Evolutionary conservation across 176 grass and related monocot genomes (phyloP).

Genomic region (Melocanna baccifera): DNA sequence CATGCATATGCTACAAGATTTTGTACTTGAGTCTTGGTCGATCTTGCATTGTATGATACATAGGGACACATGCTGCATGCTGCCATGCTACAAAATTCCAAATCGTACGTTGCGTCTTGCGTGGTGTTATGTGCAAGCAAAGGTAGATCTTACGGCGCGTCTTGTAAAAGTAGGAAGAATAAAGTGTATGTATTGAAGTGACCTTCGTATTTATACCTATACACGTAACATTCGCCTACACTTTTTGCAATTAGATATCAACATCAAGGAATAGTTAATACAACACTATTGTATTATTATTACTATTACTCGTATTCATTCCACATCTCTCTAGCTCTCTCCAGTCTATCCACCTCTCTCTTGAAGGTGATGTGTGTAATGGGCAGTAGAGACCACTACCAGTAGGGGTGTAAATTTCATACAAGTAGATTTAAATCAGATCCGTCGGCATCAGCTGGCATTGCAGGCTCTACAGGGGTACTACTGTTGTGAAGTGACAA

Average conservation of each 20-base stretch:
- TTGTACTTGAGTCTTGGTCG: not conserved
- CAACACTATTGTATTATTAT: not conserved
- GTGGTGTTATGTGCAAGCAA: conserved; percentile 17
- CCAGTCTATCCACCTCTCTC: not conserved
- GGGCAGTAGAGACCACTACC: not conserved
- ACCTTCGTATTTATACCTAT: conserved; percentile 28
- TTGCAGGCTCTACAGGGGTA: conserved; percentile 52
- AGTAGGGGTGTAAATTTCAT: conserved; percentile 32
- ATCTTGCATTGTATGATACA: not conserved
- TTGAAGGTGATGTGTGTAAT: conserved; percentile 22
- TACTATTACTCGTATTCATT: not conserved
- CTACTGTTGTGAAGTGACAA: conserved; percentile 75
- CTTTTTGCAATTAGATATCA: conserved; percentile 34
- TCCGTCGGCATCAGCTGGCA: conserved; percentile 45
- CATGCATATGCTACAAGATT: not conserved
- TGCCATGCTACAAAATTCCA: not conserved
- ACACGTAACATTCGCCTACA: not conserved
- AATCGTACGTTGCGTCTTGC: conserved; percentile 28
- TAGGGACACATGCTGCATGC: not conserved
- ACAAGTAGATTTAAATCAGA: conserved; percentile 49
- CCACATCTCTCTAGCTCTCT: not conserved
- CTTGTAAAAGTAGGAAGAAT: not conserved
- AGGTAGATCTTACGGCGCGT: not conserved
- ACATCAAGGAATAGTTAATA: conserved; percentile 35
- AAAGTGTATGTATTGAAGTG: not conserved